Conservation (phyloP, 1,139 yeast genomes). For the Geotrichum cucujoidarum region DNA sequence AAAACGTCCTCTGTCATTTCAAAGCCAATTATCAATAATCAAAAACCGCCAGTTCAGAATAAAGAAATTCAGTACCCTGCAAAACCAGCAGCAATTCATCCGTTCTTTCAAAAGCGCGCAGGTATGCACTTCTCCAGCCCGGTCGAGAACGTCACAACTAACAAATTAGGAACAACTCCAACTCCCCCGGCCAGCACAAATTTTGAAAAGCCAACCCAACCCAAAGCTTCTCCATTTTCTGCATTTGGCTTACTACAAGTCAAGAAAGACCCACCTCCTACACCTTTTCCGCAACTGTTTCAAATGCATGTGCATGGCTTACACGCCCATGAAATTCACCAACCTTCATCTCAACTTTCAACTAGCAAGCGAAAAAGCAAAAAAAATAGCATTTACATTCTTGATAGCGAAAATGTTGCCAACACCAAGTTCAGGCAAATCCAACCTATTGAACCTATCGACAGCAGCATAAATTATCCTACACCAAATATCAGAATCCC, state of each 20-base stretch:
- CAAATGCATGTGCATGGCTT: constrained; percentile 14
- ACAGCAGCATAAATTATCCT: neutral
- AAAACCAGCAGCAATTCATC: neutral
- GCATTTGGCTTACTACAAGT: neutral
- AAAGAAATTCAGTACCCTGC: no score
- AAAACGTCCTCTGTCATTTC: neutral
- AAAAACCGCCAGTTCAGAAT: no score
- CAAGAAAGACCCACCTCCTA: neutral
- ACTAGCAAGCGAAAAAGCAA: neutral
- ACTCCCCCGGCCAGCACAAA: neutral
- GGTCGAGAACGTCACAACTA: neutral
- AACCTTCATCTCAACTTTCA: neutral
- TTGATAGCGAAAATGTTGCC: neutral
- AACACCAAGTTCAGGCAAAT: neutral
- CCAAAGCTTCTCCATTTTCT: neutral
- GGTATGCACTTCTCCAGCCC: neutral
- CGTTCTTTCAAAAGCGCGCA: neutral
- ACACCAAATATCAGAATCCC: constrained; percentile 1
- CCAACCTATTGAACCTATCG: neutral
- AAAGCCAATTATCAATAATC: neutral
- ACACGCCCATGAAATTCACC: neutral
- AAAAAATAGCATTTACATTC: neutral
- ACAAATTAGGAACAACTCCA: no score
- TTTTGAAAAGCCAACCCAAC: neutral
- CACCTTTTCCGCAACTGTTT: constrained; percentile 9